Evolutionary conservation across 441 rosid species (phyloP), one percentile per base, ranked within the genome.

Genomic region (Populus hybrid): DNA sequence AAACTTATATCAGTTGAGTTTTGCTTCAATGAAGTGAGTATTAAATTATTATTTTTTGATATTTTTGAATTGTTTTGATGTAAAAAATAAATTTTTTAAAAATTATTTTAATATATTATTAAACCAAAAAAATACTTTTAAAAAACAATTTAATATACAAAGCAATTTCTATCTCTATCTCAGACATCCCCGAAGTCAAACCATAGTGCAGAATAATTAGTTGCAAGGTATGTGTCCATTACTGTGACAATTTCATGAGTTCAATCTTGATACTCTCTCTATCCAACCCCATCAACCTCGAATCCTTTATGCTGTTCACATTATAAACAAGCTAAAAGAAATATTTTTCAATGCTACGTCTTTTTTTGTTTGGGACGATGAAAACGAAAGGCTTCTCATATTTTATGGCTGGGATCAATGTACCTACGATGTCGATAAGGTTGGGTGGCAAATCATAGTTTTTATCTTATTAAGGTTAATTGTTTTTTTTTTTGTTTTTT

Each of bases 361-460:
- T 3, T 21, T 59, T 59, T 61, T 57, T 57, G 26, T 61, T 24
- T 21, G 28, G 4, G 66, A 61, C 2, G 66, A 61, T 61, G 66
- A 21, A 10, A 61, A 23, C 10, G 10, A 70, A 67, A 72, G 72
- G 21, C 66, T 11, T 79, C 36, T 16, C 32, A 30, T 64, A 21
- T 36, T 5, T 70, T 70, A 21, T 42, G 79, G 84, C 69, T 77
- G 80, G 84, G 81, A 73, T 63, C 81, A 81, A 84, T 79, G 82
- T 26, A 81, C 72, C 82, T 72, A n/a, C 16, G 8, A 21, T 8
- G 10, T 61, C 8, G 5, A 23, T 18, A 32, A 28, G 74, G 34
- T 36, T 36, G 46, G 46, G 32, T 69, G 21, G 34, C 40, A n/a
- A 35, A 69, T 67, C 46, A 68, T 67, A 68, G 66, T 63, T 36